phyloP scores from a whole-genome alignment of 2,329 filamentous ascomycete genomes.

The Rachicladosporium sp. region DNA sequence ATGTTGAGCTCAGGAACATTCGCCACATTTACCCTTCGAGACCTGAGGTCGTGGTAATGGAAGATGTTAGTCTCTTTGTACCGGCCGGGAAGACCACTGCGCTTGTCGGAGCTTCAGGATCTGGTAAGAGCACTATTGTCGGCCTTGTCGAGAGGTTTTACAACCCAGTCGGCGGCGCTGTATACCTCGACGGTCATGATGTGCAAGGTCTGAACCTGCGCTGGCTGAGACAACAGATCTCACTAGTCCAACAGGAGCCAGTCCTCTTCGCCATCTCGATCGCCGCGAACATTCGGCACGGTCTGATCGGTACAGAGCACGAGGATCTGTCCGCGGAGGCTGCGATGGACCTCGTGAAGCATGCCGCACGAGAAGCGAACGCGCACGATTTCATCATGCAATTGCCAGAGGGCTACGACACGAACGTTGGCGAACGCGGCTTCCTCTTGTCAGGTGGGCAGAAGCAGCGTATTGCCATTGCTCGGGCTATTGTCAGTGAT shows the following conservation, averaged over 20 bases:
- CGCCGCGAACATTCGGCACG: constrained; percentile 78
- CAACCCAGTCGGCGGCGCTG: constrained; percentile 65
- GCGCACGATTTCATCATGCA: constrained; percentile 80
- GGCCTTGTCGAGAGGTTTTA: constrained; percentile 92
- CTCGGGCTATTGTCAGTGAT: constrained; percentile 77
- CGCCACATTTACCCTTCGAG: constrained; percentile 93
- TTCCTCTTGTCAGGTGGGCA: constrained; percentile 89
- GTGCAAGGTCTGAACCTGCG: constrained; percentile 70
- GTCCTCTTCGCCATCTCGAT: constrained; percentile 84
- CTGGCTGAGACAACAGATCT: constrained; percentile 86
- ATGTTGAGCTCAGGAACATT: constrained; percentile 67
- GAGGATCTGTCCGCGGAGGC: constrained; percentile 57
- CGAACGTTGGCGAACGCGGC: constrained; percentile 88
- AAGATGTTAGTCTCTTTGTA: constrained; percentile 65
- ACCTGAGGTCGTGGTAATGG: constrained; percentile 79
- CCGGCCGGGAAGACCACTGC: constrained; percentile 88
- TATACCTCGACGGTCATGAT: constrained; percentile 73
- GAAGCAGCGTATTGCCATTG: constrained; percentile 93
- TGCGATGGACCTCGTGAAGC: constrained; percentile 57
- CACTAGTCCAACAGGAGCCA: constrained; percentile 86
- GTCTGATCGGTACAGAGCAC: constrained; percentile 70
- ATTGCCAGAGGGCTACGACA: constrained; percentile 82
- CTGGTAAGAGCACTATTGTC: constrained; percentile 88
- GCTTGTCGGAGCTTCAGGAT: constrained; percentile 85
- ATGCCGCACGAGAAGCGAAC: constrained; percentile 82